Conservation (phyloP, 1,284 basidiomycete species). For the Hortiboletus rubellus region DNA sequence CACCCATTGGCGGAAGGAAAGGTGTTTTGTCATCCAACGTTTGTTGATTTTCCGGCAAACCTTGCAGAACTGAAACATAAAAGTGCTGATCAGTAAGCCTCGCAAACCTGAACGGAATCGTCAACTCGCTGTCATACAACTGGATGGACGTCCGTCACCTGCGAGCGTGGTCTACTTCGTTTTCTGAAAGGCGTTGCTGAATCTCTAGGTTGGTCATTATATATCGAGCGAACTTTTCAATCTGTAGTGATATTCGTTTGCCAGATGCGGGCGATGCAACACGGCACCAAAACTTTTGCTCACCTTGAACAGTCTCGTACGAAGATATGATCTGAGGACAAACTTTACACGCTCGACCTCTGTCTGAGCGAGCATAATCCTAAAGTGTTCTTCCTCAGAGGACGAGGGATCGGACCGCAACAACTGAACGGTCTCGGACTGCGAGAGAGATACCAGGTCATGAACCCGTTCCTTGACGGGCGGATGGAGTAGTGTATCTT, state of each 20-base stretch:
- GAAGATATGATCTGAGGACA: slow-evolving; percentile 81
- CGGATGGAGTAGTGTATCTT: slow-evolving; percentile 20
- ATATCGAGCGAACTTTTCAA: slow-evolving; percentile 82
- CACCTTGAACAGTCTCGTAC: slow-evolving; percentile 86
- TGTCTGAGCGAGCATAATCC: slow-evolving; percentile 88
- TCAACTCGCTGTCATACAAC: background rate
- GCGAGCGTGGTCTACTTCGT: slow-evolving; percentile 77
- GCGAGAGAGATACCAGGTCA: slow-evolving; percentile 3
- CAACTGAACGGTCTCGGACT: slow-evolving; percentile 66
- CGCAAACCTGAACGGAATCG: slow-evolving; percentile 55
- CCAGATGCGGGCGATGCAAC: background rate
- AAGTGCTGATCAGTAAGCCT: slow-evolving; percentile 74
- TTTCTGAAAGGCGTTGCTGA: slow-evolving; percentile 72
- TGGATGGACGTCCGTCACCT: slow-evolving; percentile 44
- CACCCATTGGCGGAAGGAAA: slow-evolving; percentile 79
- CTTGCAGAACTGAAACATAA: slow-evolving; percentile 71
- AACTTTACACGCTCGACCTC: slow-evolving; percentile 93
- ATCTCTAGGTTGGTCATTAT: slow-evolving; percentile 68
- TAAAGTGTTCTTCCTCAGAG: slow-evolving; percentile 87
- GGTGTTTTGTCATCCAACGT: slow-evolving; percentile 70
- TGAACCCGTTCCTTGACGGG: background rate
- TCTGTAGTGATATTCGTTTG: slow-evolving; percentile 45
- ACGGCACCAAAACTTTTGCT: background rate
- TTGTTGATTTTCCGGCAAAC: slow-evolving; percentile 72
- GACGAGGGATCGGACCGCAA: slow-evolving; percentile 76